Conservation (phyloP, 306 rosid genomes). For the Begonia masoniana region DNA sequence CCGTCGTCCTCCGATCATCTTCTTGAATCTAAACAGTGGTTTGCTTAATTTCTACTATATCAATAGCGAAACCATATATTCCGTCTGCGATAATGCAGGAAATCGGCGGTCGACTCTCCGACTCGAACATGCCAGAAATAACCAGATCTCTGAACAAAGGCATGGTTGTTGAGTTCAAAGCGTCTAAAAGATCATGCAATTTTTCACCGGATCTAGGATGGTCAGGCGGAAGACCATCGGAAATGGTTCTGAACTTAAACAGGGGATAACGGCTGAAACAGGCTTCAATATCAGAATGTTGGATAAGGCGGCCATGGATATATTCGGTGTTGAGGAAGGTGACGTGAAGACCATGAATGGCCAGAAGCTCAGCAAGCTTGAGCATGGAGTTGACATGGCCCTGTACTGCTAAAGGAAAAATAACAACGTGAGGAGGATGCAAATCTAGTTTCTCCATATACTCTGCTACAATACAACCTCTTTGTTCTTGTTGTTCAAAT, state of each 20-base stretch:
- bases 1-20: too few species aligned
- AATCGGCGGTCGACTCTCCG: neutral
- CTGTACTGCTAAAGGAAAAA: conserved; percentile 18
- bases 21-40: too few species aligned
- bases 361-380: conserved; percentile 35
- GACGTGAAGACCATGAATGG: conserved; percentile 13
- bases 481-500: too few species aligned
- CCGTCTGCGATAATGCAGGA: conserved; percentile 39
- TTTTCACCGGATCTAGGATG: conserved; percentile 4
- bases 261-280: conserved; percentile 15
- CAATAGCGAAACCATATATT: conserved; percentile 10
- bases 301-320: conserved; percentile 18
- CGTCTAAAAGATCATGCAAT: neutral
- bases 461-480: too few species aligned
- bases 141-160: conserved; percentile 20
- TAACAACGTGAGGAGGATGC: conserved; percentile 10
- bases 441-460: too few species aligned
- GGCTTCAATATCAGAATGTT: conserved; percentile 9
- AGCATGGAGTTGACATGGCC: conserved; percentile 42
- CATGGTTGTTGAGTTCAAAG: conserved; percentile 5
- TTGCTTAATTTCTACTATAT: too few species aligned
- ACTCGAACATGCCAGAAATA: neutral
- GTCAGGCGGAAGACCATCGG: conserved; percentile 15
- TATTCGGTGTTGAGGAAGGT: conserved; percentile 32
- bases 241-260: conserved; percentile 25